Evolutionary conservation across 805 yeast genomes (phyloP), one percentile per base, ranked within the genome.

Genomic region (Starmerella scarabaei): DNA sequence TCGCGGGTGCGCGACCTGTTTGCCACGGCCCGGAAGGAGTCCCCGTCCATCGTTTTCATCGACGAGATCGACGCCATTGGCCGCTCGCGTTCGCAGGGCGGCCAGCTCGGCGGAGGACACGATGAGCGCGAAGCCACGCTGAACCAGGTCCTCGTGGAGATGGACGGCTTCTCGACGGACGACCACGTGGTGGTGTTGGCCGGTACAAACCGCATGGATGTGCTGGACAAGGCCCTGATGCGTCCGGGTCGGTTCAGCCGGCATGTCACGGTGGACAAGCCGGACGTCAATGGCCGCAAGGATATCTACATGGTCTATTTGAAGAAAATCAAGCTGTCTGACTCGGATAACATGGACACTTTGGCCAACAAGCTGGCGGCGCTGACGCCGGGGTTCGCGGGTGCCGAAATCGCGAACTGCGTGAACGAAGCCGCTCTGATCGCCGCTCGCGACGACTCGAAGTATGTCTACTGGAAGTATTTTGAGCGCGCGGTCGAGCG

Each of bases 1-100:
- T 80, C 94, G 15, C 75, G 98, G 60, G 98, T 91, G 21, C 85
- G 98, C 59, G 98, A 91, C 60, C 66, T 91, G 53, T 91, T 91
- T 65, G 73, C 78, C 48, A 80, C 82, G 21, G 98, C 98, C 1
- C 72, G 97, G 54, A 83, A 82, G 57, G 75, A 79, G 61, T 94
- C 98, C 0, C 99, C 99, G 14, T 71, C 93, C 27, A 91, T 91
- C 54, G 75, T 91, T n/a, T 93, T 91, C 53, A 86, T 91, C 37
- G 99, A 91, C 67, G 99, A 91, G 64, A 91, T 91, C 48, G 99
- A 91, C 67, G 99, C 99, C n/a, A 93, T 91, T 56, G 99, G 99
- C 54, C 84, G 85, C 55, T 84, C 85, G 33, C 73, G 86, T 52
- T 85, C 86, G 23, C 53, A 54, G 18, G 53, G 53, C 20, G 57